These are phyloP conservation scores for Daldinia decipiens DNA, from an alignment of 495 filamentous ascomycete species.

Conservation along the genomic window DNA sequence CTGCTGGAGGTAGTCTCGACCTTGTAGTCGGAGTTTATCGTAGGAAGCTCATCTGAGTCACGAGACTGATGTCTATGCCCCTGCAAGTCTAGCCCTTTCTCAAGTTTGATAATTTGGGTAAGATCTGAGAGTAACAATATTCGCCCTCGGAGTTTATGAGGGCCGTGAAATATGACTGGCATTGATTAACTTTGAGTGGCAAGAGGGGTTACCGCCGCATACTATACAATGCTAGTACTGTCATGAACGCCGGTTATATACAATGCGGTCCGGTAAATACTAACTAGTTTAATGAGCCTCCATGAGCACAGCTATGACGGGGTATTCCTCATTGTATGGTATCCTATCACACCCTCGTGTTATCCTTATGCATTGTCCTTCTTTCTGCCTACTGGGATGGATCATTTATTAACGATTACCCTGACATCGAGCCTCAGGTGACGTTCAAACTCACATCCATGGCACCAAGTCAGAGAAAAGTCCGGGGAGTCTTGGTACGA, in stretches of 20 bases:
- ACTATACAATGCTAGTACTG: background rate
- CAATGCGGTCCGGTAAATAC: slow-evolving; percentile 24
- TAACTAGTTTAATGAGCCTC: slow-evolving; percentile 6
- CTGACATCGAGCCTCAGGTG: background rate
- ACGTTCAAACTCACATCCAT: background rate
- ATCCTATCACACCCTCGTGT: slow-evolving; percentile 7
- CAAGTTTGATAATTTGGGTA: slow-evolving; percentile 6
- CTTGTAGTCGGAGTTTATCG: background rate
- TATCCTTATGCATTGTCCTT: background rate
- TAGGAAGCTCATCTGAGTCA: background rate
- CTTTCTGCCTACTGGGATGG: slow-evolving; percentile 1
- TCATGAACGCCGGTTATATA: slow-evolving; percentile 33
- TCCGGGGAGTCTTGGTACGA: background rate
- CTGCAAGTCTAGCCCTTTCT: background rate
- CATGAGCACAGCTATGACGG: background rate
- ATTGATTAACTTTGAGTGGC: slow-evolving; percentile 11
- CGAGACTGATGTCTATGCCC: background rate
- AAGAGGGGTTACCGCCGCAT: slow-evolving; percentile 25
- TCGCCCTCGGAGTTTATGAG: background rate
- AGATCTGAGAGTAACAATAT: slow-evolving; percentile 1
- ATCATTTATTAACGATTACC: background rate
- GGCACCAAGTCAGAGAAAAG: background rate
- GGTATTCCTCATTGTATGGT: background rate
- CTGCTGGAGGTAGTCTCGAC: background rate
- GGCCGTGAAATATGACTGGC: slow-evolving; percentile 8